Conservation (phyloP, 768 basidiomycete species). For the Xerocomus brunneocitrinus region DNA sequence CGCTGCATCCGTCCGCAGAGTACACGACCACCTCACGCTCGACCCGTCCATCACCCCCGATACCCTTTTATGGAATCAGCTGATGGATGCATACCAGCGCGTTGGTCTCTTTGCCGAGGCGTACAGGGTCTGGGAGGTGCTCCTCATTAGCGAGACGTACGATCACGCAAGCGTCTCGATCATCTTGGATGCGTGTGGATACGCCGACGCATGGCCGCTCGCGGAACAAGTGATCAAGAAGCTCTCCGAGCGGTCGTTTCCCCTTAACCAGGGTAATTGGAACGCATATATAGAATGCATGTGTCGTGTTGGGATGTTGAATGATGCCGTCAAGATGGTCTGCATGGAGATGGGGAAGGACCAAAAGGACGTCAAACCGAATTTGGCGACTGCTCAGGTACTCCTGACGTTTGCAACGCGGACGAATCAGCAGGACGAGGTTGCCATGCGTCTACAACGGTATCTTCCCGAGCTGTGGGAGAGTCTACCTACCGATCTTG, state of each 20-base stretch:
- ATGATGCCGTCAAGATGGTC: slow-evolving; percentile 62
- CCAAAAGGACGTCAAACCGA: slow-evolving; percentile 41
- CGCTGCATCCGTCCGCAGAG: slow-evolving; percentile 49
- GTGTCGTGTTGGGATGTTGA: slow-evolving; percentile 61
- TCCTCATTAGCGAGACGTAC: slow-evolving; percentile 54
- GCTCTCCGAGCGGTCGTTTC: slow-evolving; percentile 46
- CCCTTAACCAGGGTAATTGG: slow-evolving; percentile 67
- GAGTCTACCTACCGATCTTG: slow-evolving; percentile 20
- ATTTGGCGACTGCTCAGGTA: slow-evolving; percentile 46
- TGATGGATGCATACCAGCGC: slow-evolving; percentile 89
- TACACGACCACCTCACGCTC: slow-evolving; percentile 74
- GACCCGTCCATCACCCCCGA: slow-evolving; percentile 76
- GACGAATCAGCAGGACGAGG: slow-evolving; percentile 39
- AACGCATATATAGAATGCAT: slow-evolving; percentile 81
- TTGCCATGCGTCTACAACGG: slow-evolving; percentile 42
- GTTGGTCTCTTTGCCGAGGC: slow-evolving; percentile 66
- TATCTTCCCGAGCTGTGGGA: slow-evolving; percentile 37
- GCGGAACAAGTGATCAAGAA: slow-evolving; percentile 54
- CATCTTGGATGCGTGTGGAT: slow-evolving; percentile 81
- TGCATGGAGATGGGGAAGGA: slow-evolving; percentile 60
- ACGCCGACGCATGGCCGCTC: slow-evolving; percentile 44
- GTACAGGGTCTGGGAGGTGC: slow-evolving; percentile 74
- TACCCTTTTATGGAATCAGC: slow-evolving; percentile 65
- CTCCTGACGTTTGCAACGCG: slow-evolving; percentile 51
- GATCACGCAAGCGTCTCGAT: slow-evolving; percentile 70